phyloP scores from a whole-genome alignment of 805 yeast genomes.

The Spathaspora sp. region DNA sequence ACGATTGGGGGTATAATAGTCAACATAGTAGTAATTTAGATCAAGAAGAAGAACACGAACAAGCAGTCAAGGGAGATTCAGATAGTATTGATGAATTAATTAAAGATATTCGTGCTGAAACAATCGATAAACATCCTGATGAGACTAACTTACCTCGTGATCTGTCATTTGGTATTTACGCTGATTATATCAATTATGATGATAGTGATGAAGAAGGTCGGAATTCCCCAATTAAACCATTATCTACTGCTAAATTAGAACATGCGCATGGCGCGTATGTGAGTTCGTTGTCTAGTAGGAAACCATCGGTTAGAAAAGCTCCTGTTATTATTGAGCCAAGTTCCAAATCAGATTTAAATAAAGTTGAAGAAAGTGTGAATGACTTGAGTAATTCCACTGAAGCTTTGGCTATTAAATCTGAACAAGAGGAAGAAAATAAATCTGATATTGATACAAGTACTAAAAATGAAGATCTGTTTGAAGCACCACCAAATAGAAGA shows the following conservation, averaged over 20 bases:
- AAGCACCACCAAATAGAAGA: constrained; percentile 16
- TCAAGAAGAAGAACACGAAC: neutral
- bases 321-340: constrained; percentile 13
- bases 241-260: constrained; percentile 14
- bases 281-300: constrained; percentile 21
- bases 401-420: neutral
- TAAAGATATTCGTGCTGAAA: constrained; percentile 20
- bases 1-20: constrained; percentile 7
- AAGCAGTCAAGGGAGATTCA: constrained; percentile 5
- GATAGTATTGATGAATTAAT: constrained; percentile 37
- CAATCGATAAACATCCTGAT: constrained; percentile 17
- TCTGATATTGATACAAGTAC: constrained; percentile 1
- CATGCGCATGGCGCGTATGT: constrained; percentile 20
- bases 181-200: constrained; percentile 9
- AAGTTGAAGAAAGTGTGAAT: neutral
- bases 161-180: constrained; percentile 11
- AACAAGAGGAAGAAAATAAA: neutral
- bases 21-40: constrained; percentile 1
- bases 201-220: constrained; percentile 5
- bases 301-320: constrained; percentile 34
- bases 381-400: no score
- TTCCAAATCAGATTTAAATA: neutral
- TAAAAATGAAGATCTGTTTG: neutral
- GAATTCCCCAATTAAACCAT: constrained; percentile 21
- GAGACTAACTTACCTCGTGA: constrained; percentile 10